These are phyloP conservation scores for Ophiocordyceps polyrhachis-furcata DNA, from an alignment of 2,329 filamentous ascomycete species.

Conservation along the genomic window DNA sequence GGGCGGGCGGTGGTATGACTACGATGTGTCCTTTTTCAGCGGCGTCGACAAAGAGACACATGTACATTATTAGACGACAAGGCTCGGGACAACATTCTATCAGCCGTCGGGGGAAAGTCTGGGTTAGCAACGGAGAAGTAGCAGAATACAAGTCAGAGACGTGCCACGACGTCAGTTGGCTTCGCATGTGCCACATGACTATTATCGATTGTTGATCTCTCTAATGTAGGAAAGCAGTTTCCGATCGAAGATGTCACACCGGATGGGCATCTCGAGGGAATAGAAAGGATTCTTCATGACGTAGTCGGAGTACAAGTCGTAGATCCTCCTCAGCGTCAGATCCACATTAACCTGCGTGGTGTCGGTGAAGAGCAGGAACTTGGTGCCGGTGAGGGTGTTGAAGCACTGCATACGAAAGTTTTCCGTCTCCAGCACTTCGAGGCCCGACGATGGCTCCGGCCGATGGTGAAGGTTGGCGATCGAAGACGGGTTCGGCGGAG, in stretches of 20 bases:
- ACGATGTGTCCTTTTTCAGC: neutral
- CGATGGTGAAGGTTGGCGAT: constrained; percentile 22
- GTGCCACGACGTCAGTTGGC: neutral
- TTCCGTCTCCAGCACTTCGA: constrained; percentile 85
- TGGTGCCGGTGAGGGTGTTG: constrained; percentile 81
- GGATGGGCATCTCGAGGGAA: constrained; percentile 89
- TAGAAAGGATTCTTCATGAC: constrained; percentile 99
- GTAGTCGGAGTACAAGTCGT: constrained; percentile 89
- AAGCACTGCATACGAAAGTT: constrained; percentile 95
- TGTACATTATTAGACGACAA: constrained; percentile 15
- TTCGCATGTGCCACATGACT: neutral
- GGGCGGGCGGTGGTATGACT: too few relatives aligned
- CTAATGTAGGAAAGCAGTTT: constrained; percentile 67
- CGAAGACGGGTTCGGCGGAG: constrained; percentile 15
- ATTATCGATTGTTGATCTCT: constrained; percentile 41
- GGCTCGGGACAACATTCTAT: neutral
- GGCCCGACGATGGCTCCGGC: constrained; percentile 51
- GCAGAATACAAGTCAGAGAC: neutral
- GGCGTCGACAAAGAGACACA: neutral
- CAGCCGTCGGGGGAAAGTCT: too few relatives aligned
- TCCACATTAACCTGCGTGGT: constrained; percentile 75
- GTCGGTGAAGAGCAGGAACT: constrained; percentile 92
- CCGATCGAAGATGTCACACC: constrained; percentile 88
- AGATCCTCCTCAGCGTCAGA: constrained; percentile 63
- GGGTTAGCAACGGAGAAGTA: too few relatives aligned